Evolutionary conservation across 257 asterid species (phyloP).

Genomic region (Fraxinus cuspidata): DNA sequence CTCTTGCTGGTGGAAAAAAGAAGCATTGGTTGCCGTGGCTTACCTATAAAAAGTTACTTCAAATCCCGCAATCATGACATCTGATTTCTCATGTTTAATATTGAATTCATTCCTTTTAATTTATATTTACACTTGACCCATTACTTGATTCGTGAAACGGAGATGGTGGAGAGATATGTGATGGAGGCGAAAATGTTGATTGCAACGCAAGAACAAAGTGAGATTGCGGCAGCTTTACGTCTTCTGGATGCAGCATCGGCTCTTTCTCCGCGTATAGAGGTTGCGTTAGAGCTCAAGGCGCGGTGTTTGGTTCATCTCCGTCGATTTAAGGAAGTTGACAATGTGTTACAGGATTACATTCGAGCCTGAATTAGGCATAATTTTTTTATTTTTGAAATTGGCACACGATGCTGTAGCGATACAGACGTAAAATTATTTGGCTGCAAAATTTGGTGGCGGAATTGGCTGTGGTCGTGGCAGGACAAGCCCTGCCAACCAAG

Average conservation of each 20-base stretch:
- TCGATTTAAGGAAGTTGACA: conserved; percentile 84
- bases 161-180: conserved; percentile 84
- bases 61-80: too few species aligned
- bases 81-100: background rate
- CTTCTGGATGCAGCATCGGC: conserved; percentile 71
- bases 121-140: background rate
- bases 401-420: conserved; percentile 40
- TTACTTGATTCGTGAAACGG: conserved; percentile 22
- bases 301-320: conserved; percentile 73
- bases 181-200: conserved; percentile 73
- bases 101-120: background rate
- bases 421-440: conserved; percentile 48
- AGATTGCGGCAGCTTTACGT: conserved; percentile 62
- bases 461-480: conserved; percentile 60
- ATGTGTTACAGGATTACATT: conserved; percentile 85
- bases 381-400: conserved; percentile 37
- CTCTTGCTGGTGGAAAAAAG: conserved; percentile 57
- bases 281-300: conserved; percentile 75
- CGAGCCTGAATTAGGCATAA: conserved; percentile 66
- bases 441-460: conserved; percentile 51
- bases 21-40: conserved; percentile 99
- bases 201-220: conserved; percentile 57
- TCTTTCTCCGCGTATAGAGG: conserved; percentile 77
- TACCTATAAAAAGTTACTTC: conserved; percentile 65
- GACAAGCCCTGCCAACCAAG: conserved; percentile 47